A percentile compares a stretch with the other conserved stretches of the same genome.
Conservation (phyloP, 305 asterid genomes). For the Ajuga reptans region DNA sequence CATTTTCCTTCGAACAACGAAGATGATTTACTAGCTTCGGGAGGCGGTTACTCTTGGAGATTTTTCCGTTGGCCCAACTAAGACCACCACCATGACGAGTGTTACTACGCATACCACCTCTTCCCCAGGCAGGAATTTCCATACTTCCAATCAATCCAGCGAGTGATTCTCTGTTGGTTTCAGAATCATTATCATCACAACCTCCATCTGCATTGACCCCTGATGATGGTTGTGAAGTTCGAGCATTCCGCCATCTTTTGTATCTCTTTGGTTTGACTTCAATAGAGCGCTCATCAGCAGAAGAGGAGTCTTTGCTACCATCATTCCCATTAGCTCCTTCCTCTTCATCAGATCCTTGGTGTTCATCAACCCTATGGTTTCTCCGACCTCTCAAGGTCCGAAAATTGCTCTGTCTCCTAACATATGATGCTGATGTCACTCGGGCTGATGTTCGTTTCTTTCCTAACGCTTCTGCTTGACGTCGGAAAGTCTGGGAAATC, state of each 20-base stretch:
- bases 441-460: slow-evolving; percentile 60
- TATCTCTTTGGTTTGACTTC: slow-evolving; percentile 64
- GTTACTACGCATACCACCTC: slow-evolving; percentile 80
- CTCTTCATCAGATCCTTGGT: slow-evolving; percentile 72
- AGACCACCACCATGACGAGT: slow-evolving; percentile 63
- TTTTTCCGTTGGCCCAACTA: slow-evolving; percentile 47
- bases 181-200: slow-evolving; percentile 59
- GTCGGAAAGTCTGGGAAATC: slow-evolving; percentile 73
- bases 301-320: slow-evolving; percentile 82
- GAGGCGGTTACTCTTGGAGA: slow-evolving; percentile 50
- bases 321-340: slow-evolving; percentile 61
- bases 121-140: slow-evolving; percentile 86
- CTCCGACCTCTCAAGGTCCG: slow-evolving; percentile 61
- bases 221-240: slow-evolving; percentile 52
- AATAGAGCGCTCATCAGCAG: slow-evolving; percentile 62
- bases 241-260: slow-evolving; percentile 59
- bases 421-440: slow-evolving; percentile 41
- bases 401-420: slow-evolving; percentile 54
- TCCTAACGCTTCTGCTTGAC: slow-evolving; percentile 93
- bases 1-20: slow-evolving; percentile 44
- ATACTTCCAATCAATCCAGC: slow-evolving; percentile 52
- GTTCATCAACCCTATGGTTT: slow-evolving; percentile 48
- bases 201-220: slow-evolving; percentile 57
- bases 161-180: slow-evolving; percentile 39
- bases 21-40: slow-evolving; percentile 68